Percentiles rank a stretch among this genome's conserved stretches.
Evolutionary conservation across 2,329 filamentous ascomycete species (phyloP).

Genomic region (Tothia fuscella): DNA sequence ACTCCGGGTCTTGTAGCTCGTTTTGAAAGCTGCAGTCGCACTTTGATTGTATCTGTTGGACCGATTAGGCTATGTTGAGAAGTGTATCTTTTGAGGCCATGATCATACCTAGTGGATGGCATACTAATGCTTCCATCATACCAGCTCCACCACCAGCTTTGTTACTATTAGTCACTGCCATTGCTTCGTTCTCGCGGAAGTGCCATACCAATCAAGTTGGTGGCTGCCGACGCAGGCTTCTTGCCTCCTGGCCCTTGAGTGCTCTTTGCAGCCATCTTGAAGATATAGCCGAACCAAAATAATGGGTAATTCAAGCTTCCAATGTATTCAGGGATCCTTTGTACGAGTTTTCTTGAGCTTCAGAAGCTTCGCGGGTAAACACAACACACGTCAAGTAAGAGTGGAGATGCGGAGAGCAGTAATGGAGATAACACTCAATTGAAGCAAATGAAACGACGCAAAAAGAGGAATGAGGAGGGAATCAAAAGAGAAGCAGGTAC

Average conservation of each 20-base stretch:
- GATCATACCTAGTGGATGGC: slow-evolving; percentile 74
- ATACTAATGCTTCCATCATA: slow-evolving; percentile 97
- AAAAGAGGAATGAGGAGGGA: neutral
- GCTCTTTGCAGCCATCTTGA: slow-evolving; percentile 9
- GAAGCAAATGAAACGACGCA: neutral
- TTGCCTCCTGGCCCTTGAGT: slow-evolving; percentile 10
- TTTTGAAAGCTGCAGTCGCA: slow-evolving; percentile 95
- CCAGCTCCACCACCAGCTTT: slow-evolving; percentile 95
- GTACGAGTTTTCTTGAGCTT: no score
- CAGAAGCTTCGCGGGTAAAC: no score
- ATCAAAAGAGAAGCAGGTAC: neutral
- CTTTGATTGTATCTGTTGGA: slow-evolving; percentile 82
- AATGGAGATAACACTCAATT: no score
- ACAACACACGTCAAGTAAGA: no score
- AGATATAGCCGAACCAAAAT: neutral
- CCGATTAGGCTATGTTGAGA: neutral
- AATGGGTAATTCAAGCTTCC: no score
- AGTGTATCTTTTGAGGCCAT: slow-evolving; percentile 9
- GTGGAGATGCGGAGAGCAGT: no score
- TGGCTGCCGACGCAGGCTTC: slow-evolving; percentile 12
- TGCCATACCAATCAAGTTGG: slow-evolving; percentile 12
- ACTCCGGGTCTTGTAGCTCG: slow-evolving; percentile 72
- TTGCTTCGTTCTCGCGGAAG: neutral
- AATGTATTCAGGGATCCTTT: no score
- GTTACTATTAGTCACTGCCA: slow-evolving; percentile 15